phyloP scores from a whole-genome alignment of 2,329 filamentous ascomycete species.

The Xylariales sp. region DNA sequence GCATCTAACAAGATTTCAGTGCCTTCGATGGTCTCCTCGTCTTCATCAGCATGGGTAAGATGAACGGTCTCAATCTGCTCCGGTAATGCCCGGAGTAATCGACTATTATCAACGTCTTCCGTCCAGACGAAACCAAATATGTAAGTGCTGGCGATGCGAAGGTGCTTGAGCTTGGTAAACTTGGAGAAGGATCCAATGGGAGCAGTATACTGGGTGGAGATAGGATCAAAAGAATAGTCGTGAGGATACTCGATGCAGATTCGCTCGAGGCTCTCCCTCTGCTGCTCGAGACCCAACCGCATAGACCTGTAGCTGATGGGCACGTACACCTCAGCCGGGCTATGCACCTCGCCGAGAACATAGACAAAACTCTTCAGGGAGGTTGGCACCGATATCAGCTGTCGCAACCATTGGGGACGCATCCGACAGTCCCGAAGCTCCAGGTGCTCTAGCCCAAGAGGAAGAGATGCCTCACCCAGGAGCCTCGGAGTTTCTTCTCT shows the following conservation, averaged over 20 bases:
- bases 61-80: constrained; percentile 6
- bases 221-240: constrained; percentile 7
- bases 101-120: constrained; percentile 4
- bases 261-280: constrained; percentile 8
- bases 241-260: constrained; percentile 10
- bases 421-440: constrained; percentile 9
- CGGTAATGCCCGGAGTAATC: constrained; percentile 6
- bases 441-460: constrained; percentile 6
- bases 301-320: constrained; percentile 9
- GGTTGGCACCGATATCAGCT: constrained; percentile 1
- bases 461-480: background rate
- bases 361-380: constrained; percentile 8
- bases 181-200: constrained; percentile 7
- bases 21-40: constrained; percentile 9
- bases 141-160: constrained; percentile 9
- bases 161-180: constrained; percentile 7
- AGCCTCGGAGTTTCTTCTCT: background rate
- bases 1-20: constrained; percentile 1
- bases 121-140: constrained; percentile 9
- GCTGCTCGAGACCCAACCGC: constrained; percentile 2
- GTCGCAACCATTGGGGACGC: constrained; percentile 2
- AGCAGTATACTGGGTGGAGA: constrained; percentile 3
- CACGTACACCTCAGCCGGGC: constrained; percentile 4
- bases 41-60: constrained; percentile 8
- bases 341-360: constrained; percentile 9